Conservation (phyloP, 345 rosid genomes). For the Boechera divaricarpa region DNA sequence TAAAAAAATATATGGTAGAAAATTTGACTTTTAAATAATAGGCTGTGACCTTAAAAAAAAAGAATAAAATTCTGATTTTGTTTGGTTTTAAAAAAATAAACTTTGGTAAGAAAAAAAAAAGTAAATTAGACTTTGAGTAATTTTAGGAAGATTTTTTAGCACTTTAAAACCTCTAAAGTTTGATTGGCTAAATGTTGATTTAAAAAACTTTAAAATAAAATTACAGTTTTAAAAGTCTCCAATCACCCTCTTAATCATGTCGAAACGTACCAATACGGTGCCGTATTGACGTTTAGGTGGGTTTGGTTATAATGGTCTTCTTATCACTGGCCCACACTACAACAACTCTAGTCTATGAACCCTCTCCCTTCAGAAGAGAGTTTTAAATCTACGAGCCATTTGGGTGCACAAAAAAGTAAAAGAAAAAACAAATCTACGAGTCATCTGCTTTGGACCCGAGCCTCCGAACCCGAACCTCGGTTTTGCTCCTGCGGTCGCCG, state of each 20-base stretch:
- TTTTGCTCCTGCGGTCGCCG: constrained; percentile 60
- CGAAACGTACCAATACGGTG: background rate
- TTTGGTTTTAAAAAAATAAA: too few relatives aligned
- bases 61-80: too few relatives aligned
- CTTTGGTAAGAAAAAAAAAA: too few relatives aligned
- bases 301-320: constrained; percentile 40
- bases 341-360: constrained; percentile 24
- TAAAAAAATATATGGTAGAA: too few relatives aligned
- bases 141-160: too few relatives aligned
- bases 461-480: constrained; percentile 49
- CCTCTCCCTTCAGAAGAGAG: constrained; percentile 7
- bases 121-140: too few relatives aligned
- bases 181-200: too few relatives aligned
- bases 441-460: constrained; percentile 38
- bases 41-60: too few relatives aligned
- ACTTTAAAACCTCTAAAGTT: too few relatives aligned
- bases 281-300: constrained; percentile 31
- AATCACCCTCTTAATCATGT: background rate
- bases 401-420: background rate
- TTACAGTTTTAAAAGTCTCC: constrained; percentile 52
- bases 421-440: background rate
- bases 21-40: too few relatives aligned
- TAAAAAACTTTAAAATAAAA: too few relatives aligned
- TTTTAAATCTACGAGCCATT: constrained; percentile 26
- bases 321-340: constrained; percentile 32